A percentile compares a stretch with the other conserved stretches of the same genome.
Conservation (phyloP, 2,329 filamentous ascomycete genomes). For the Sporothrix pallida region DNA sequence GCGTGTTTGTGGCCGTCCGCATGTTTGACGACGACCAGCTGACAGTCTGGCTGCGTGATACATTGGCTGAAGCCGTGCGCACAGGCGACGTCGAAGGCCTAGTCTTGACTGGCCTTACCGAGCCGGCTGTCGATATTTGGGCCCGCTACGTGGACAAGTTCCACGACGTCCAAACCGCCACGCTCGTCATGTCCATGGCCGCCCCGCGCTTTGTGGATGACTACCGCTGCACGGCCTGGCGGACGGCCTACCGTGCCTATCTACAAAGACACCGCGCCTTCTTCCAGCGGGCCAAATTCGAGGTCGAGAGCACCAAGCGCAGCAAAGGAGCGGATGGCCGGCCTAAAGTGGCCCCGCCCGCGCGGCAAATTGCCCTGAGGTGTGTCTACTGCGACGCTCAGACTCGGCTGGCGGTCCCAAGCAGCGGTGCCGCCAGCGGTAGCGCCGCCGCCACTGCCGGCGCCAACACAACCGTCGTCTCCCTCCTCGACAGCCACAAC, state of each 20-base stretch:
- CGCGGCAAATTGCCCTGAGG: slow-evolving; percentile 73
- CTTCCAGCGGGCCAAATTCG: slow-evolving; percentile 76
- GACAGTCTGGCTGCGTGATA: slow-evolving; percentile 69
- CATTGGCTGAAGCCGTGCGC: slow-evolving; percentile 64
- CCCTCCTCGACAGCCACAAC: slow-evolving; percentile 47
- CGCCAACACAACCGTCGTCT: too few species aligned
- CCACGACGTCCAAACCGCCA: slow-evolving; percentile 78
- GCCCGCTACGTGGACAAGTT: slow-evolving; percentile 77
- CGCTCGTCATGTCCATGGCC: slow-evolving; percentile 74
- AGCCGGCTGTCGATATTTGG: slow-evolving; percentile 74
- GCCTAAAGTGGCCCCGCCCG: slow-evolving; percentile 67
- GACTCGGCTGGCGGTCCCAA: slow-evolving; percentile 52
- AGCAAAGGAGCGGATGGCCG: slow-evolving; percentile 60
- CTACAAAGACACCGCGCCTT: slow-evolving; percentile 75
- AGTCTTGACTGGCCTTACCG: slow-evolving; percentile 77
- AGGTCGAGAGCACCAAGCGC: slow-evolving; percentile 74
- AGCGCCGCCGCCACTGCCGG: slow-evolving; percentile 9
- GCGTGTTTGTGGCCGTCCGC: slow-evolving; percentile 73
- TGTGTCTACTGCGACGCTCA: slow-evolving; percentile 77
- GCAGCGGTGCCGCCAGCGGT: slow-evolving; percentile 29
- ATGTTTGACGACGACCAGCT: slow-evolving; percentile 68
- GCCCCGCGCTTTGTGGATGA: slow-evolving; percentile 79
- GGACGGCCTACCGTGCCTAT: slow-evolving; percentile 71
- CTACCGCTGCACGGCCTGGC: slow-evolving; percentile 75
- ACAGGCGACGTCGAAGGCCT: slow-evolving; percentile 78